Evolutionary conservation across 2,329 filamentous ascomycete genomes (phyloP).

Genomic region (Epichloe uncinata): DNA sequence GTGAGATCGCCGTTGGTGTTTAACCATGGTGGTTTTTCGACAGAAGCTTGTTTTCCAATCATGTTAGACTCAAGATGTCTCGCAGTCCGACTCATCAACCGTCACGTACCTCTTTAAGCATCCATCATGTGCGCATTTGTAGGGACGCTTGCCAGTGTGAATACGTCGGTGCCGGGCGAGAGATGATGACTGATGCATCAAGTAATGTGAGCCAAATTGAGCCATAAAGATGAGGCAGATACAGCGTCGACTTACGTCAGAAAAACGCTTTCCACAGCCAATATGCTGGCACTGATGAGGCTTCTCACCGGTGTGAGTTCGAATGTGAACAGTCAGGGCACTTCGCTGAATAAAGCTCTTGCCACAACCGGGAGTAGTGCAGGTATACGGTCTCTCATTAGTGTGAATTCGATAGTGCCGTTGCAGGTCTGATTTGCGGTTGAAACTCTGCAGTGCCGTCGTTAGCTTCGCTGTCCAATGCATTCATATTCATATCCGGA

Average conservation of each 20-base stretch:
- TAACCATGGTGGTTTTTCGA: constrained; percentile 59
- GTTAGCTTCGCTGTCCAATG: background rate
- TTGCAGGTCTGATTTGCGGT: constrained; percentile 57
- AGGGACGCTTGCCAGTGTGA: constrained; percentile 53
- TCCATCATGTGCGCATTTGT: constrained; percentile 46
- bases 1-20: constrained; percentile 50
- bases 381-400: constrained; percentile 55
- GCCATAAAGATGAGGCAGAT: background rate
- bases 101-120: constrained; percentile 46
- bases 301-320: constrained; percentile 60
- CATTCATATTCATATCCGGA: background rate
- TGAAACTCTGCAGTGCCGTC: constrained; percentile 43
- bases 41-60: constrained; percentile 40
- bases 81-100: background rate
- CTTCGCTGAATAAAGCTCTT: constrained; percentile 62
- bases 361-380: constrained; percentile 44
- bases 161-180: constrained; percentile 52
- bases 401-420: constrained; percentile 61
- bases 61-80: background rate
- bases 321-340: constrained; percentile 55
- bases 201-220: constrained; percentile 5
- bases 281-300: constrained; percentile 54
- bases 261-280: constrained; percentile 56
- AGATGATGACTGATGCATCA: constrained; percentile 41
- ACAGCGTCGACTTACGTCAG: constrained; percentile 39